Percentiles rank a stretch among this genome's conserved stretches.
phyloP scores from a whole-genome alignment of 495 filamentous ascomycete genomes.

The Hypoxylon crocopeplum region DNA sequence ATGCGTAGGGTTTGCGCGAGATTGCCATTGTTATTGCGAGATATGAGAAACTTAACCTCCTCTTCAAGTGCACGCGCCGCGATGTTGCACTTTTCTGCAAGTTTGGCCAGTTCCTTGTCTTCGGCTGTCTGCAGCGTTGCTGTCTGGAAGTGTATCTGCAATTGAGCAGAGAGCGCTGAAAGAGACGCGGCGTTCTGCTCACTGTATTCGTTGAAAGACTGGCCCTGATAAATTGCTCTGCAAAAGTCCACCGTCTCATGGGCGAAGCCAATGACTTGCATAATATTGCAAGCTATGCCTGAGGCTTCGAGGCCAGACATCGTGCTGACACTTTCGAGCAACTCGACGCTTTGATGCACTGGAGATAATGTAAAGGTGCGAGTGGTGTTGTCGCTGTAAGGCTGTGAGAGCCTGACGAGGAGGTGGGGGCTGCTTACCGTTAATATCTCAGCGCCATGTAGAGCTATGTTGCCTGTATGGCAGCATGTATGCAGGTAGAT shows the following conservation, averaged over 20 bases:
- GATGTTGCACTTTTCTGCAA: slow-evolving; percentile 21
- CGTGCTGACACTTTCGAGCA: neutral
- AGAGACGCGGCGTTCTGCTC: neutral
- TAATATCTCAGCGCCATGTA: too few relatives aligned
- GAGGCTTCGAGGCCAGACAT: slow-evolving; percentile 38
- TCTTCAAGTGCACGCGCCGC: slow-evolving; percentile 10
- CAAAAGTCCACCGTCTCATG: slow-evolving; percentile 18
- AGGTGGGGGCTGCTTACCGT: too few relatives aligned
- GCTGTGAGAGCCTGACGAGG: too few relatives aligned
- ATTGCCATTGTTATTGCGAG: slow-evolving; percentile 4
- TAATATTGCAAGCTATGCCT: slow-evolving; percentile 29
- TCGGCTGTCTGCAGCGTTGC: neutral
- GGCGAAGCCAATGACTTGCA: slow-evolving; percentile 25
- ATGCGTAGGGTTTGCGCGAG: neutral
- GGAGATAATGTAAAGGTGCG: too few relatives aligned
- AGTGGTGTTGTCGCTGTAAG: too few relatives aligned
- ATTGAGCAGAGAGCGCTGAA: neutral
- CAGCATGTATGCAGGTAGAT: too few relatives aligned
- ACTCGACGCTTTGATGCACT: too few relatives aligned
- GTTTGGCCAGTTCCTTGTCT: slow-evolving; percentile 12
- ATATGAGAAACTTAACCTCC: slow-evolving; percentile 7
- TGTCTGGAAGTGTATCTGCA: slow-evolving; percentile 8
- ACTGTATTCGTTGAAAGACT: neutral
- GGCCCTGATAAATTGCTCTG: slow-evolving; percentile 7
- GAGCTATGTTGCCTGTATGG: too few relatives aligned